These are phyloP conservation scores for Mucor racemosus DNA, from an alignment of 371 early-diverging fungal species.

Conservation along the genomic window DNA sequence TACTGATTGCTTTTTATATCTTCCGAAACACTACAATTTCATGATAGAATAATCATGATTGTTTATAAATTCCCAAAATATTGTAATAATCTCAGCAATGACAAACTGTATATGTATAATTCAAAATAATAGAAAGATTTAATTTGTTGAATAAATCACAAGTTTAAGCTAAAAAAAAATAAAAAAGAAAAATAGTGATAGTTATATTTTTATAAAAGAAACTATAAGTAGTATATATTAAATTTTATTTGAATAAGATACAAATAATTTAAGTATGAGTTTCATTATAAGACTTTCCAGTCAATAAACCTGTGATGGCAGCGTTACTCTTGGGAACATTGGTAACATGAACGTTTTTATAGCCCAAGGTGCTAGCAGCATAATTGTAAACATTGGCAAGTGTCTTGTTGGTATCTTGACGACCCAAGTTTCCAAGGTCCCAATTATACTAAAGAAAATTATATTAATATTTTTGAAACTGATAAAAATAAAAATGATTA, in stretches of 20 bases:
- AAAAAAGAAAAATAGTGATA: too few species aligned
- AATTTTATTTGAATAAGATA: not conserved
- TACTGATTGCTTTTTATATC: too few species aligned
- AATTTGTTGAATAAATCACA: too few species aligned
- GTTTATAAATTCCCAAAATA: too few species aligned
- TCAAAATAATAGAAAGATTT: too few species aligned
- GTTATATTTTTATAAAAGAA: too few species aligned
- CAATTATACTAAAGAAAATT: slow-evolving; percentile 43
- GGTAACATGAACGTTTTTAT: slow-evolving; percentile 39
- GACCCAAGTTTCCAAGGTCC: slow-evolving; percentile 65
- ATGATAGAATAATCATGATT: too few species aligned
- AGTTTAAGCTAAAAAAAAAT: too few species aligned
- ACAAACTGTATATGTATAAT: too few species aligned
- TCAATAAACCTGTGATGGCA: slow-evolving; percentile 40
- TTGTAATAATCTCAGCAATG: too few species aligned
- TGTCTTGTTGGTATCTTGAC: slow-evolving; percentile 47
- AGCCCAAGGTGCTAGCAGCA: slow-evolving; percentile 33
- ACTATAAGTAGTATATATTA: too few species aligned
- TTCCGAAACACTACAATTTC: too few species aligned
- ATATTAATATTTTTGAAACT: not conserved
- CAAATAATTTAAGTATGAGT: slow-evolving; percentile 10
- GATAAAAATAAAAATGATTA: not conserved
- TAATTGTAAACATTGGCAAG: slow-evolving; percentile 43
- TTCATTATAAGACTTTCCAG: slow-evolving; percentile 33
- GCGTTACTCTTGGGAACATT: slow-evolving; percentile 22